phyloP scores from a whole-genome alignment of 768 basidiomycete species.

The Phylloporus sp. region DNA sequence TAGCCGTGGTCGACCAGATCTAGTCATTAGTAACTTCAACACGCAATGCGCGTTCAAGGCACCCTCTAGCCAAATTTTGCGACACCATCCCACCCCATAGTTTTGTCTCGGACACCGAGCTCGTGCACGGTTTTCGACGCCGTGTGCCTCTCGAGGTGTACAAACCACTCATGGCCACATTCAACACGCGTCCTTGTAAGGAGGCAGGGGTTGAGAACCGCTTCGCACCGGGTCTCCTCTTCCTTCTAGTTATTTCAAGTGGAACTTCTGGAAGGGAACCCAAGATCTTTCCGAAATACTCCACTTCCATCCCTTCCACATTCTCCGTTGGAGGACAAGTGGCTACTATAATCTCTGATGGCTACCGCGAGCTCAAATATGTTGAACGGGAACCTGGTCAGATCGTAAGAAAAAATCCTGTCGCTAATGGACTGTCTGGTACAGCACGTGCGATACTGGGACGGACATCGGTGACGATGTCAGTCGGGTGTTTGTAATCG shows the following conservation, averaged over 20 bases:
- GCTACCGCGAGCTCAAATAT: not conserved
- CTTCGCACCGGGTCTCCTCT: slow-evolving; percentile 11
- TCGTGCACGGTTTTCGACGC: slow-evolving; percentile 1
- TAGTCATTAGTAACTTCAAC: not conserved
- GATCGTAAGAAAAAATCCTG: not conserved
- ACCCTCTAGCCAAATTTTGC: not conserved
- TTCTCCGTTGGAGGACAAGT: too few species aligned
- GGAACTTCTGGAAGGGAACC: slow-evolving; percentile 3
- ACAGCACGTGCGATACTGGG: not conserved
- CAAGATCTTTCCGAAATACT: slow-evolving; percentile 5
- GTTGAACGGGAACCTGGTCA: not conserved
- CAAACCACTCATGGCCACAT: slow-evolving; percentile 3
- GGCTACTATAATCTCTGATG: not conserved
- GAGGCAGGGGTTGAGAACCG: slow-evolving; percentile 7
- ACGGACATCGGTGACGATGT: slow-evolving; percentile 2
- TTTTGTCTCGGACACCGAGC: not conserved
- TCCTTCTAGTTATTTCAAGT: slow-evolving; percentile 1
- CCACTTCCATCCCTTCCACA: not conserved
- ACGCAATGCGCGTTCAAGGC: slow-evolving; percentile 3
- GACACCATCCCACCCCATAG: not conserved
- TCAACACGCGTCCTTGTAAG: slow-evolving; percentile 7
- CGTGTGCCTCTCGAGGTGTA: slow-evolving; percentile 4
- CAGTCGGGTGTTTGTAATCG: not conserved
- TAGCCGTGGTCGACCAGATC: not conserved
- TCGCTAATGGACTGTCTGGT: not conserved